A percentile compares a stretch with the other conserved stretches of the same genome.
Conservation (phyloP, 352 stramenopile species). For the Elongisporangium anandrum region DNA sequence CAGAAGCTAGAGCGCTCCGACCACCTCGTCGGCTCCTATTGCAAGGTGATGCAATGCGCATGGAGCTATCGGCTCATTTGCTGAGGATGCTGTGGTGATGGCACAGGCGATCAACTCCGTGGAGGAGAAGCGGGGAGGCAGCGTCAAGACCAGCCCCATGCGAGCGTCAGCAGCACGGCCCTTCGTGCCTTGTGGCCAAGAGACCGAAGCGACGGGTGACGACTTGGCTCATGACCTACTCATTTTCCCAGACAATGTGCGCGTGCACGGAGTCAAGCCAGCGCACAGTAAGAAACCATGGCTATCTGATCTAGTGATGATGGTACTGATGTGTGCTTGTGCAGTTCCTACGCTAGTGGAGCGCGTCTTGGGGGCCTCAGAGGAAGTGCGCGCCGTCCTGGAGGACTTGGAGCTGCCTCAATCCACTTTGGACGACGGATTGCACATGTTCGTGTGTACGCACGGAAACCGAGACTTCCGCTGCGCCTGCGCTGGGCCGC, state of each 20-base stretch:
- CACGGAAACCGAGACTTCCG: constrained; percentile 60
- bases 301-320: not conserved
- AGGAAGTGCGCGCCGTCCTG: constrained; percentile 26
- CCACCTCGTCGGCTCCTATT: constrained; percentile 47
- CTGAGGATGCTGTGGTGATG: not conserved
- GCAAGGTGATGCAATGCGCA: constrained; percentile 20
- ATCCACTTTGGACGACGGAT: constrained; percentile 19
- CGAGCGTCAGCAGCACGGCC: constrained; percentile 48
- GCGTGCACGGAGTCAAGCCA: constrained; percentile 40
- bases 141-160: constrained; percentile 35
- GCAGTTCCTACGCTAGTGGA: constrained; percentile 29
- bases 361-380: constrained; percentile 24
- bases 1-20: constrained; percentile 69
- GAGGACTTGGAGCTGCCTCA: constrained; percentile 8
- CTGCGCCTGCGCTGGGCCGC: constrained; percentile 65
- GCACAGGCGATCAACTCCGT: constrained; percentile 24
- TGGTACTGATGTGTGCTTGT: not conserved
- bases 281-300: constrained; percentile 30
- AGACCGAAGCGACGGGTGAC: not conserved
- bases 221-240: constrained; percentile 45
- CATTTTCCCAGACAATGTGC: constrained; percentile 65
- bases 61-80: not conserved
- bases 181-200: constrained; percentile 16
- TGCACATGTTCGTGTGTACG: constrained; percentile 70
- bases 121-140: constrained; percentile 18